Percentiles rank a stretch among this genome's conserved stretches.
These are phyloP conservation scores for Aspergillus tubingensis DNA, from an alignment of 2,329 filamentous ascomycete species.

Conservation along the genomic window DNA sequence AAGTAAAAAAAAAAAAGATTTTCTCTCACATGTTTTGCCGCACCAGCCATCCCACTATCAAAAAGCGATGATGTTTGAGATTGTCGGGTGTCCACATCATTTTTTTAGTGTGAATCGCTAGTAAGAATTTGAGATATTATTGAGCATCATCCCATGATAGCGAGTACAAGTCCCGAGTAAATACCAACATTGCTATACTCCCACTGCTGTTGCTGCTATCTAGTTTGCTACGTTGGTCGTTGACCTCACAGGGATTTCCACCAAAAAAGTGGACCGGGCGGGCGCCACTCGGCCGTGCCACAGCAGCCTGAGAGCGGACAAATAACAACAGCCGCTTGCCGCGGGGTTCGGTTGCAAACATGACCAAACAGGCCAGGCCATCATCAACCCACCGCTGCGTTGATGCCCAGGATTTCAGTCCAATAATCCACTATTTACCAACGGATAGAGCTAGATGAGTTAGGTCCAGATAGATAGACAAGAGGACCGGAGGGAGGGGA, in stretches of 20 bases:
- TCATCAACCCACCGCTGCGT: constrained; percentile 32
- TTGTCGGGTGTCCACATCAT: neutral
- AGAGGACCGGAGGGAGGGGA: constrained; percentile 13
- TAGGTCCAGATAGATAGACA: constrained; percentile 6
- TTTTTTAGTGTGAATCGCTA: constrained; percentile 4
- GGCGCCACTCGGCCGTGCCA: constrained; percentile 25
- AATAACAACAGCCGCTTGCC: constrained; percentile 21
- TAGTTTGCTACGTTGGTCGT: constrained; percentile 2
- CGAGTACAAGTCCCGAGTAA: neutral
- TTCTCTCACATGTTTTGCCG: neutral
- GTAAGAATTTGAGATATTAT: neutral
- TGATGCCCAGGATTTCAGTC: constrained; percentile 40
- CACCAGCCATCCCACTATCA: constrained; percentile 1
- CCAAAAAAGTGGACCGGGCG: constrained; percentile 19
- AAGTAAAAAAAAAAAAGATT: constrained; percentile 8
- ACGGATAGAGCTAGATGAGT: constrained; percentile 17
- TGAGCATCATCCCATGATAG: neutral
- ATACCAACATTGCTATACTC: neutral
- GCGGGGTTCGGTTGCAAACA: constrained; percentile 29
- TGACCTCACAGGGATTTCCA: constrained; percentile 18
- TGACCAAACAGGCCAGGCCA: constrained; percentile 17
- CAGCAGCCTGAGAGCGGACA: constrained; percentile 15
- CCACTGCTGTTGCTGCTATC: too few relatives aligned
- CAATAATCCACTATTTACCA: constrained; percentile 19
- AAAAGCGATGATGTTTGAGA: neutral